Conservation (phyloP, 257 asterid species). For the Solanum neorickii region DNA sequence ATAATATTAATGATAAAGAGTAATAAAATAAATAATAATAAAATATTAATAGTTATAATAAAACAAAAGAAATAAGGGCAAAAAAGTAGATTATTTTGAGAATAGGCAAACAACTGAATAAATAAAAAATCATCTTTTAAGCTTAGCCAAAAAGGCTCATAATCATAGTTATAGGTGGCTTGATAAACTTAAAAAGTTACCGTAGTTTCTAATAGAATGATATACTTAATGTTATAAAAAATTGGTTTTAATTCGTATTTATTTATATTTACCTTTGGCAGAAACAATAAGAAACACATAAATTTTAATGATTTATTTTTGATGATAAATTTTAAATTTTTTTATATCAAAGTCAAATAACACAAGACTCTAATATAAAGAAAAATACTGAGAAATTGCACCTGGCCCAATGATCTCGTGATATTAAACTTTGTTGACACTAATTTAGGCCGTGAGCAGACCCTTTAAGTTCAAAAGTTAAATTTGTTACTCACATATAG, state of each 20-base stretch:
- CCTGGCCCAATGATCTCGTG: background rate
- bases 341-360: background rate
- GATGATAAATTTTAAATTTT: too few species aligned
- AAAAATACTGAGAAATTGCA: background rate
- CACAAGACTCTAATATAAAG: background rate
- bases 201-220: background rate
- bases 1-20: too few species aligned
- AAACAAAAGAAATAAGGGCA: too few species aligned
- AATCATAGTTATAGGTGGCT: background rate
- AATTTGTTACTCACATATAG: background rate
- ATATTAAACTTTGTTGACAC: background rate
- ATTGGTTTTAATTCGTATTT: background rate
- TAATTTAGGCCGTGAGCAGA: background rate
- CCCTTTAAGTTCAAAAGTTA: background rate
- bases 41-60: too few species aligned
- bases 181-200: background rate
- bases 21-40: too few species aligned
- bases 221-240: background rate
- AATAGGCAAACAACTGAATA: too few species aligned
- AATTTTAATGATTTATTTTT: background rate
- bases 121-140: too few species aligned
- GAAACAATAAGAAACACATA: background rate
- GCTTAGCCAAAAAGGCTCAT: too few species aligned
- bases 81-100: too few species aligned
- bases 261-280: background rate